A percentile compares a stretch with the other conserved stretches of the same genome.
Conservation (phyloP, 495 filamentous ascomycete species). For the Aspergillus homomorphus region DNA sequence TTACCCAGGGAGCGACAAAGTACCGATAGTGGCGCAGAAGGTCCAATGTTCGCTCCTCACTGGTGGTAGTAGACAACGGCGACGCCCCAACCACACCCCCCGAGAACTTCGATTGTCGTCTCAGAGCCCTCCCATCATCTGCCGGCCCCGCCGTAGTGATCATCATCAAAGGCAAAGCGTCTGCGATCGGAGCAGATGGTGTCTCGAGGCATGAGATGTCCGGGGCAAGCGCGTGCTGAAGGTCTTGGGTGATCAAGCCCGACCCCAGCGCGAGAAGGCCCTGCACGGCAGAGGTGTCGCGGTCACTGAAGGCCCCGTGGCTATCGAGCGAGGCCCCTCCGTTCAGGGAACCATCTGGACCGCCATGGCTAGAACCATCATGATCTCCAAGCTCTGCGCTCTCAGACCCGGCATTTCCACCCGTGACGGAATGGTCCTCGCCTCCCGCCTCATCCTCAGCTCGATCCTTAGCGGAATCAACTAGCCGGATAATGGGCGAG, state of each 20-base stretch:
- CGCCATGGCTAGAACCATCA: neutral
- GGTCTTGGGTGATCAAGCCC: neutral
- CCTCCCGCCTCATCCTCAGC: too few relatives aligned
- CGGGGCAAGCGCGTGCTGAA: neutral
- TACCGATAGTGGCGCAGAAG: conserved; percentile 37
- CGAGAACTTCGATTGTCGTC: too few relatives aligned
- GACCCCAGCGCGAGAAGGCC: conserved; percentile 35
- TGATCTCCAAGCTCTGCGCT: neutral
- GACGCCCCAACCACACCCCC: too few relatives aligned
- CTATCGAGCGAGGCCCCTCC: neutral
- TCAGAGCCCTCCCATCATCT: too few relatives aligned
- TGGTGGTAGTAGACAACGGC: too few relatives aligned
- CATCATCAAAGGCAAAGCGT: neutral
- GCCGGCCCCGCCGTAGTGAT: too few relatives aligned
- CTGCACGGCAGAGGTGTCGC: conserved; percentile 33
- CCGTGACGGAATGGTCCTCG: too few relatives aligned
- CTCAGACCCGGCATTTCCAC: too few relatives aligned
- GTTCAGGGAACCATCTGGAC: neutral
- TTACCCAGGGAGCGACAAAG: conserved; percentile 36
- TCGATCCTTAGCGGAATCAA: too few relatives aligned
- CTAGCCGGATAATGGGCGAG: neutral
- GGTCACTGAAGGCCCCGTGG: conserved; percentile 22
- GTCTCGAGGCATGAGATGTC: neutral
- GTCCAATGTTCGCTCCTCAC: conserved; percentile 23
- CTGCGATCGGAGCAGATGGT: neutral